Evolutionary conservation across 2,329 filamentous ascomycete species (phyloP).

Genomic region (Teratosphaeria viscida): DNA sequence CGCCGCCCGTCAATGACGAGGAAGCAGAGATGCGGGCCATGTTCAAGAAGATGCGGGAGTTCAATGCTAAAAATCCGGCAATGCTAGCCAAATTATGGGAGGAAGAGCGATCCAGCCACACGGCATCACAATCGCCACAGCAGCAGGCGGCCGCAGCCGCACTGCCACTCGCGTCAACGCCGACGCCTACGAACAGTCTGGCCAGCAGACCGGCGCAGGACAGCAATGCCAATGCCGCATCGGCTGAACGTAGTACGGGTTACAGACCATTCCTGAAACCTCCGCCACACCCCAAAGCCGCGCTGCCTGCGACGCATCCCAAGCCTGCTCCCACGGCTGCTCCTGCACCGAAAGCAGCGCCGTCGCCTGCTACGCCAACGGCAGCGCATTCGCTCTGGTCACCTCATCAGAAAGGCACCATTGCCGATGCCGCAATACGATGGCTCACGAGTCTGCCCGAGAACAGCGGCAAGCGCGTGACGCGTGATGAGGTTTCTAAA

Average conservation of each 20-base stretch:
- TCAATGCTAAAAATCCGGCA: slow-evolving; percentile 44
- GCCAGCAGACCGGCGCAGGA: background rate
- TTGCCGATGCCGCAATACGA: slow-evolving; percentile 40
- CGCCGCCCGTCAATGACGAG: slow-evolving; percentile 27
- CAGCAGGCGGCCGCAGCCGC: background rate
- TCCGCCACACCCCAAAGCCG: background rate
- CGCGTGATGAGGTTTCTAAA: slow-evolving; percentile 31
- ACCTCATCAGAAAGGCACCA: slow-evolving; percentile 36
- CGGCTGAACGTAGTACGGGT: background rate
- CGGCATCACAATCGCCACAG: slow-evolving; percentile 4
- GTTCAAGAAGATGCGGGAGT: slow-evolving; percentile 49
- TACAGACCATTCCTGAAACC: slow-evolving; percentile 2
- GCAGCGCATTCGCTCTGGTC: slow-evolving; percentile 38
- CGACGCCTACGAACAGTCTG: background rate
- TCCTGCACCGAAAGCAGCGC: background rate
- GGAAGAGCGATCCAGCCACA: slow-evolving; percentile 33
- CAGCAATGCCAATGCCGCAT: background rate
- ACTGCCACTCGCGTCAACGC: background rate
- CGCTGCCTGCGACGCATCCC: background rate
- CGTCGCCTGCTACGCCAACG: background rate
- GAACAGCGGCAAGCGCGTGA: slow-evolving; percentile 33
- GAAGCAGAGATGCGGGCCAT: slow-evolving; percentile 44
- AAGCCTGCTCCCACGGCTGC: background rate
- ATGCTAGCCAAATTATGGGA: slow-evolving; percentile 48
- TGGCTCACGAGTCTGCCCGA: slow-evolving; percentile 35